Conservation (phyloP, 345 rosid genomes). For the Orychophragmus violaceus region DNA sequence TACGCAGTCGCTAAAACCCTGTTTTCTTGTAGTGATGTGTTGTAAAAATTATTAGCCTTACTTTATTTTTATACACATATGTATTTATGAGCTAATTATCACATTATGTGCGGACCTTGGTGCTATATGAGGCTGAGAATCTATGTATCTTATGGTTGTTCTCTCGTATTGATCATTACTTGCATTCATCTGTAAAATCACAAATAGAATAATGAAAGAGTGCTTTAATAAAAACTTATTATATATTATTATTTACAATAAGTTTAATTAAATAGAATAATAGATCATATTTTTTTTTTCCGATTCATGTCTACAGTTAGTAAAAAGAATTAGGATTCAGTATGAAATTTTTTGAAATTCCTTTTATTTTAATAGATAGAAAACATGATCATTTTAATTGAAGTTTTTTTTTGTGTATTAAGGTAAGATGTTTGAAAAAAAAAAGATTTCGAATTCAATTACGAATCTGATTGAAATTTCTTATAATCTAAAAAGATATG, state of each 20-base stretch:
- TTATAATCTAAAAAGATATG: conserved; percentile 17
- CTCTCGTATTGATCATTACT: conserved; percentile 51
- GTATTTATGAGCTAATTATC: neutral
- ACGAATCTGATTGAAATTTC: conserved; percentile 3
- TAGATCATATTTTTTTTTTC: neutral
- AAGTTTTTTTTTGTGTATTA: neutral
- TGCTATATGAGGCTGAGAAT: conserved; percentile 42
- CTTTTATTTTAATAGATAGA: neutral
- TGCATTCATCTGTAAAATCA: conserved; percentile 53
- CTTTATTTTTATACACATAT: neutral
- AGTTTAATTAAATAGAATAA: neutral
- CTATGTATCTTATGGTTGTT: conserved; percentile 53
- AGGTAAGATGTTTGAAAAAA: neutral
- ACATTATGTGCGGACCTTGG: conserved; percentile 40
- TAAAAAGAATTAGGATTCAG: neutral
- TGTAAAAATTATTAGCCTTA: neutral
- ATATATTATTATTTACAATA: neutral
- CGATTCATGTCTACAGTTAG: neutral
- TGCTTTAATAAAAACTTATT: neutral
- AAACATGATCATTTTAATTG: neutral
- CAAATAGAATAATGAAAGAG: neutral
- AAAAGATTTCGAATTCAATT: neutral
- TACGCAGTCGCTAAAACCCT: too few species aligned
- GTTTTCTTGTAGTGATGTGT: too few species aligned
- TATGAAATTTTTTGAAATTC: neutral